A percentile compares a stretch with the other conserved stretches of the same genome.
Evolutionary conservation across 768 basidiomycete genomes (phyloP).

Genomic region (Suillus subluteus): DNA sequence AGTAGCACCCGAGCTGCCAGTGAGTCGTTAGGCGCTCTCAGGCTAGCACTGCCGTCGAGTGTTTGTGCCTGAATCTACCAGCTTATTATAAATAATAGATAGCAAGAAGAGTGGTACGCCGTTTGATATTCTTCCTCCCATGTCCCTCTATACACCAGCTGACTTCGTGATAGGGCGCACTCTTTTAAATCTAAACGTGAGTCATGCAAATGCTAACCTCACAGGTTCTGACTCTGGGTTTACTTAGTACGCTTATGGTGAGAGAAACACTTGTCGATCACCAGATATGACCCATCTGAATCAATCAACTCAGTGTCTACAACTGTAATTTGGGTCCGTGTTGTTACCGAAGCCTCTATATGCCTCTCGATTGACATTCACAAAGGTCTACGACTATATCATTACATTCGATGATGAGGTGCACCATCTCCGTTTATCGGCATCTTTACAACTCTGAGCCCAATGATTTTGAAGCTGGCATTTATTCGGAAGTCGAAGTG

Average conservation of each 20-base stretch:
- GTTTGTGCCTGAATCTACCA: not conserved
- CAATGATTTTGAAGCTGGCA: not conserved
- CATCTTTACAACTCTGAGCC: not conserved
- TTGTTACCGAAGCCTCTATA: too few species aligned
- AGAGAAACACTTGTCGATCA: not conserved
- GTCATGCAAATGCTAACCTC: not conserved
- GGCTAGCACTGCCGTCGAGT: not conserved
- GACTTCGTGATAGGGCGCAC: not conserved
- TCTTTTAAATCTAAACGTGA: slow-evolving; percentile 8
- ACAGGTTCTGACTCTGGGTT: not conserved
- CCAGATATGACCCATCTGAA: not conserved
- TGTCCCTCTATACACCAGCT: not conserved
- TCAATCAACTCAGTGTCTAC: slow-evolving; percentile 3
- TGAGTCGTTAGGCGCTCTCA: not conserved
- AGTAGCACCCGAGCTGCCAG: too few species aligned
- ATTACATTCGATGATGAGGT: slow-evolving; percentile 5
- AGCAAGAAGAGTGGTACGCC: not conserved
- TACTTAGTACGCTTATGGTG: slow-evolving; percentile 11
- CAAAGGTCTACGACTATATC: slow-evolving; percentile 10
- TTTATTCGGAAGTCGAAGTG: not conserved
- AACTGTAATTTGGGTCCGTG: slow-evolving; percentile 7
- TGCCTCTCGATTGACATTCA: not conserved
- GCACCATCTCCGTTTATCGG: not conserved
- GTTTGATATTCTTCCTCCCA: not conserved
- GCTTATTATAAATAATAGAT: not conserved